phyloP scores from a whole-genome alignment of 176 grass and related monocot genomes.

The Leersia perrieri region DNA sequence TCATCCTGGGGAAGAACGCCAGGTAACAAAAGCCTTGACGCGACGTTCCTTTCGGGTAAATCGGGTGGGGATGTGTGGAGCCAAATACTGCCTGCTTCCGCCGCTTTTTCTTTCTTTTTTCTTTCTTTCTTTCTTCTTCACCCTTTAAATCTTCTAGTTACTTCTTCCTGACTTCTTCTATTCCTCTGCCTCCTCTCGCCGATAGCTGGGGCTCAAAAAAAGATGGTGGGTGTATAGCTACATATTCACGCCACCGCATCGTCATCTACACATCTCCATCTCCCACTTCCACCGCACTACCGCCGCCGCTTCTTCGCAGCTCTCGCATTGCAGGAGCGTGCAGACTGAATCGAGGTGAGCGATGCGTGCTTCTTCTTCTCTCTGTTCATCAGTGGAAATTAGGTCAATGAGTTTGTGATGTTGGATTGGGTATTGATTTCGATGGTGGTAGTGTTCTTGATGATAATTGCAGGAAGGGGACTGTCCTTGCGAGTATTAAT shows the following conservation, averaged over 20 bases:
- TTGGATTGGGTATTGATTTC: background rate
- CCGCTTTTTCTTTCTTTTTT: background rate
- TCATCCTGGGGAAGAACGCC: background rate
- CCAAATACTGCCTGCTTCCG: background rate
- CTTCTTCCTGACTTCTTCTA: background rate
- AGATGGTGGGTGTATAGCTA: slow-evolving; percentile 28
- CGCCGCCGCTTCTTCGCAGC: background rate
- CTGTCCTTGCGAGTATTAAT: background rate
- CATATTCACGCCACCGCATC: background rate
- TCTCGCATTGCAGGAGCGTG: slow-evolving; percentile 1
- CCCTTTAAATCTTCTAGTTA: background rate
- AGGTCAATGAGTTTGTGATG: background rate
- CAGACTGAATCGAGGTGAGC: slow-evolving; percentile 19
- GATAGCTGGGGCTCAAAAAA: background rate
- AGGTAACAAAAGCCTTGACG: slow-evolving; percentile 7
- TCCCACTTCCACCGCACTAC: background rate
- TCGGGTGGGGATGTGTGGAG: background rate
- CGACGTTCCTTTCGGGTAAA: background rate
- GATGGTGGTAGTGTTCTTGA: background rate
- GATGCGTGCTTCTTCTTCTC: background rate
- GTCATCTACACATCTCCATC: background rate
- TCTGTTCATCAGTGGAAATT: background rate
- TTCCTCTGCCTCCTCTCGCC: background rate
- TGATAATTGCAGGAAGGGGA: background rate
- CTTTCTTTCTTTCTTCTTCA: background rate